Conservation (phyloP, 768 basidiomycete species). For the Mycena kentingensis region DNA sequence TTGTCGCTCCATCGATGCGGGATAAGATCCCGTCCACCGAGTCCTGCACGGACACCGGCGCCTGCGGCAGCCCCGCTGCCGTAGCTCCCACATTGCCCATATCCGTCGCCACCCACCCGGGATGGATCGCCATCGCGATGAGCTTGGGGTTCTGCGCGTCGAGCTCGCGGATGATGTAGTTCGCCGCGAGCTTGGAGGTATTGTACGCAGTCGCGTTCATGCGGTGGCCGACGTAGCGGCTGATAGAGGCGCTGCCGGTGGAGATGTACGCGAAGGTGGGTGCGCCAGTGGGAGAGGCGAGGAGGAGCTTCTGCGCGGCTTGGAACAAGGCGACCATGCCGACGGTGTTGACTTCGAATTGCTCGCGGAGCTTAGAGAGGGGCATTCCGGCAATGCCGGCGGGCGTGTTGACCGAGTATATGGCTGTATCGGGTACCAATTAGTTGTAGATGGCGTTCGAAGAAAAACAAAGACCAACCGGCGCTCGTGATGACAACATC, state of each 20-base stretch:
- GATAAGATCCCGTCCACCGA: background rate
- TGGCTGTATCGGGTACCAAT: too few species aligned
- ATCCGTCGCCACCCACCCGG: conserved; percentile 6
- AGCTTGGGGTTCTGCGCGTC: background rate
- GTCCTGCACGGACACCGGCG: background rate
- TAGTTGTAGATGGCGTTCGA: background rate
- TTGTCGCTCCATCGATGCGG: conserved; percentile 5
- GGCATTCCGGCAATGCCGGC: background rate
- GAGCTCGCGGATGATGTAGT: conserved; percentile 4
- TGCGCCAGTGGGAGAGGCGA: background rate
- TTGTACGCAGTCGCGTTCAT: background rate
- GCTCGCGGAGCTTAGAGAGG: background rate
- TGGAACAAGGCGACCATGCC: conserved; percentile 6
- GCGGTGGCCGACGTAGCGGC: background rate
- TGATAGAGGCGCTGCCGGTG: background rate
- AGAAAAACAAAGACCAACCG: background rate
- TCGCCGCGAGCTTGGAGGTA: conserved; percentile 6
- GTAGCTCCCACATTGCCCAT: background rate
- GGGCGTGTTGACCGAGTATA: background rate
- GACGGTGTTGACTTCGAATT: conserved; percentile 2
- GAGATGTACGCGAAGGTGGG: background rate
- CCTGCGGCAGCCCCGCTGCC: background rate
- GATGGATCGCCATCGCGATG: background rate
- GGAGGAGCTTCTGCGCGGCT: conserved; percentile 4
- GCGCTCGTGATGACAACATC: conserved; percentile 7